A percentile compares a stretch with the other conserved stretches of the same genome.
Evolutionary conservation across 495 filamentous ascomycete species (phyloP).

Genomic region (Trichoderma parareesei): DNA sequence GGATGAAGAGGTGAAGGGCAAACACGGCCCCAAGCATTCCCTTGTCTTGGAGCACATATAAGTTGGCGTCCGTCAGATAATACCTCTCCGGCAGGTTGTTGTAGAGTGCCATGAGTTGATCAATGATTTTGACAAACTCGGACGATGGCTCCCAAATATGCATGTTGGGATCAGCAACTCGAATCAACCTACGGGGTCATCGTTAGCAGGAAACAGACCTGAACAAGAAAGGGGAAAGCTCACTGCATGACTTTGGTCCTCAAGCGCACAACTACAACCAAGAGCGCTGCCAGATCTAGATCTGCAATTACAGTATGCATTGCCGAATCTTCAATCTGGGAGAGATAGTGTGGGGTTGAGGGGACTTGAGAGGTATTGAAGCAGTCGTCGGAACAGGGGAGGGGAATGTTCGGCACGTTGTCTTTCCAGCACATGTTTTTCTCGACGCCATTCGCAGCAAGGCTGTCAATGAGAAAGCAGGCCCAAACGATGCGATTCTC

Average conservation of each 20-base stretch:
- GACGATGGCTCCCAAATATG: conserved; percentile 2
- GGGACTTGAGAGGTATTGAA: not conserved
- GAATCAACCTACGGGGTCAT: not conserved
- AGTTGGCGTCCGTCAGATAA: conserved; percentile 8
- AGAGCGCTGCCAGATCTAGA: not conserved
- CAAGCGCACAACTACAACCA: not conserved
- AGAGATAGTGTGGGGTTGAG: not conserved
- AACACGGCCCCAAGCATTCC: conserved; percentile 5
- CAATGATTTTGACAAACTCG: conserved; percentile 5
- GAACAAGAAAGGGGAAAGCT: not conserved
- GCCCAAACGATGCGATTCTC: conserved; percentile 10
- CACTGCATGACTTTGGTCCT: not conserved
- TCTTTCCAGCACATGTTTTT: conserved; percentile 9
- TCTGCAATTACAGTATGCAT: not conserved
- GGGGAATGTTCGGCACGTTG: not conserved
- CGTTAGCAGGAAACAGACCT: not conserved
- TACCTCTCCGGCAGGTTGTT: conserved; percentile 1
- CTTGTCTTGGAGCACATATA: not conserved
- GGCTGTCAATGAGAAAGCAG: conserved; percentile 6
- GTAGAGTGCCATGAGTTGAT: not conserved
- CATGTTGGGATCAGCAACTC: not conserved
- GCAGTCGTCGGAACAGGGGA: not conserved
- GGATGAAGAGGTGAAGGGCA: conserved; percentile 5
- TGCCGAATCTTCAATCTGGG: not conserved
- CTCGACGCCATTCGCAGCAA: conserved; percentile 8